Percentiles rank a stretch among this genome's conserved stretches.
These are phyloP conservation scores for Tetrapisispora arboricola DNA, from an alignment of 805 yeast species.

Conservation along the genomic window DNA sequence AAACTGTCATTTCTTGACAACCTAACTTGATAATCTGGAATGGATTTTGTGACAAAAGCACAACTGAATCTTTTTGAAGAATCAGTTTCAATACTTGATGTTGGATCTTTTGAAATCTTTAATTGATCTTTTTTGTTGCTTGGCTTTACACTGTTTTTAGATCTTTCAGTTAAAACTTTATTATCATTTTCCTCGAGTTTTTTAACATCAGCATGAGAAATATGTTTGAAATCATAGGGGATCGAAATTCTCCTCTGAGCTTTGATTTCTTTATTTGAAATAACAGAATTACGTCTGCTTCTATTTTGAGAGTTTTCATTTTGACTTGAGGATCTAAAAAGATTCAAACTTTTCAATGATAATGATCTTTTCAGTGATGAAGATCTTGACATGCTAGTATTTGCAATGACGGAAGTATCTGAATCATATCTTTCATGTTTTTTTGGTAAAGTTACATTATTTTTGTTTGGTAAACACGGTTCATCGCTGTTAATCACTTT, in stretches of 20 bases:
- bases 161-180: too few species aligned
- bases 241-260: conserved; percentile 23
- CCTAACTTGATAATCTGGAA: conserved; percentile 5
- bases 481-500: conserved; percentile 25
- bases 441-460: conserved; percentile 28
- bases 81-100: too few species aligned
- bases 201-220: conserved; percentile 29
- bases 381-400: background rate
- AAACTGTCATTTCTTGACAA: conserved; percentile 1
- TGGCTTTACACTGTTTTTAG: too few species aligned
- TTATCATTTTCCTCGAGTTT: background rate
- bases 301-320: background rate
- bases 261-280: background rate
- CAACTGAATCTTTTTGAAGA: conserved; percentile 2
- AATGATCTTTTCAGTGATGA: background rate
- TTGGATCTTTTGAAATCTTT: background rate
- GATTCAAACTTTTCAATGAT: background rate
- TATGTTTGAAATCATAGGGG: conserved; percentile 33
- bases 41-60: conserved; percentile 10
- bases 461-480: conserved; percentile 26
- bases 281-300: background rate
- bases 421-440: background rate
- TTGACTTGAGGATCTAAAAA: background rate
- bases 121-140: too few species aligned
- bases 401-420: background rate